phyloP scores from a whole-genome alignment of 768 basidiomycete species.

The Pulveroboletus ravenelii region DNA sequence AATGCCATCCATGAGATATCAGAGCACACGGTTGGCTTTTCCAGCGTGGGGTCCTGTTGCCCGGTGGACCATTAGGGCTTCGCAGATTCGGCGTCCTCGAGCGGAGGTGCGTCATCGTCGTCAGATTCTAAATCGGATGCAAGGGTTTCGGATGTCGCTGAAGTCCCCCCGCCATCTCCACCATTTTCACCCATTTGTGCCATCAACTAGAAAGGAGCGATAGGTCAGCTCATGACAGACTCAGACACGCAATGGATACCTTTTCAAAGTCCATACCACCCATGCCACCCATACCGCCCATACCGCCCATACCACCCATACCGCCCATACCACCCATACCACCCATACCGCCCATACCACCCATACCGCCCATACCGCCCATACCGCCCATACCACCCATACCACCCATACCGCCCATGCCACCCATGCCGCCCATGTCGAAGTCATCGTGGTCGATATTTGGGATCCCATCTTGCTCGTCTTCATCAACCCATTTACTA shows the following conservation, averaged over 20 bases:
- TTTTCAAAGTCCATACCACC: constrained; percentile 59
- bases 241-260: constrained; percentile 32
- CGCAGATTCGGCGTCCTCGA: too few relatives aligned
- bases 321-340: constrained; percentile 38
- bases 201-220: constrained; percentile 36
- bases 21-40: constrained; percentile 4
- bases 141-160: constrained; percentile 5
- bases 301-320: constrained; percentile 7
- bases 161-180: neutral
- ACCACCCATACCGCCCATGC: constrained; percentile 18
- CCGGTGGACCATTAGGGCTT: neutral
- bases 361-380: constrained; percentile 33
- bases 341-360: neutral
- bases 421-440: constrained; percentile 27
- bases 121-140: constrained; percentile 36
- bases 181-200: constrained; percentile 27
- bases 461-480: constrained; percentile 77
- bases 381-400: constrained; percentile 25
- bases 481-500: constrained; percentile 93
- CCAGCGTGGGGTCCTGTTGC: constrained; percentile 12
- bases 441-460: constrained; percentile 34
- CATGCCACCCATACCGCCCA: constrained; percentile 33
- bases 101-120: constrained; percentile 24
- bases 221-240: constrained; percentile 3
- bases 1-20: too few relatives aligned